These are phyloP conservation scores for Quercus tomentella DNA, from an alignment of 331 rosid genomes.

Conservation along the genomic window DNA sequence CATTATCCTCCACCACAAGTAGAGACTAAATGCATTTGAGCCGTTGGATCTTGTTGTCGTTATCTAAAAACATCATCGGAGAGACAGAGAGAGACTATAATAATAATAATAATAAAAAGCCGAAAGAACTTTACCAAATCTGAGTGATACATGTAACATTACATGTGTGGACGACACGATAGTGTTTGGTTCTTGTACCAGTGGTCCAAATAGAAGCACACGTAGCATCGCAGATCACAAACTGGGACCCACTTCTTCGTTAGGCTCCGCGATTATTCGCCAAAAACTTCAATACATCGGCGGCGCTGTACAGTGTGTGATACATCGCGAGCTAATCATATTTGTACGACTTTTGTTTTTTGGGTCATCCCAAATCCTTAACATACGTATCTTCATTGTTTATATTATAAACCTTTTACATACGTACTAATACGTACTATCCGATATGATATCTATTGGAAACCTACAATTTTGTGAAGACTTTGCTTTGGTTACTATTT, in stretches of 20 bases:
- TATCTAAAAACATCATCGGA: neutral
- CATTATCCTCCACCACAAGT: neutral
- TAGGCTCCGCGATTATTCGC: conserved; percentile 6
- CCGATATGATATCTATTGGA: too few relatives aligned
- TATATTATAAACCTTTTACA: too few relatives aligned
- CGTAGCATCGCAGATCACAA: conserved; percentile 8
- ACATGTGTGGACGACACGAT: neutral
- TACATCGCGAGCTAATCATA: neutral
- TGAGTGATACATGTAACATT: neutral
- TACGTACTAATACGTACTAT: too few relatives aligned
- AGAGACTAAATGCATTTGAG: neutral
- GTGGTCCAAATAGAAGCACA: conserved; percentile 26
- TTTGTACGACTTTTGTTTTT: neutral
- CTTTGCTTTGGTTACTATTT: too few relatives aligned
- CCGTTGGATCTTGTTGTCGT: conserved; percentile 16
- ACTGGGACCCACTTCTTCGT: conserved; percentile 13
- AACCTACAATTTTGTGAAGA: too few relatives aligned
- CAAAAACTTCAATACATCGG: neutral
- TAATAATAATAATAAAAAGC: neutral
- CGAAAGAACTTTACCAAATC: neutral
- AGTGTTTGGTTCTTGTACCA: neutral
- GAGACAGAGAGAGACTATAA: neutral
- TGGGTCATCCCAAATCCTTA: too few relatives aligned
- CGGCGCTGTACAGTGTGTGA: neutral
- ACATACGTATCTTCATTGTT: too few relatives aligned